Percentiles rank a stretch among this genome's conserved stretches.
Conservation (phyloP, 371 early-diverging fungal genomes). For the Mortierella sp. region DNA sequence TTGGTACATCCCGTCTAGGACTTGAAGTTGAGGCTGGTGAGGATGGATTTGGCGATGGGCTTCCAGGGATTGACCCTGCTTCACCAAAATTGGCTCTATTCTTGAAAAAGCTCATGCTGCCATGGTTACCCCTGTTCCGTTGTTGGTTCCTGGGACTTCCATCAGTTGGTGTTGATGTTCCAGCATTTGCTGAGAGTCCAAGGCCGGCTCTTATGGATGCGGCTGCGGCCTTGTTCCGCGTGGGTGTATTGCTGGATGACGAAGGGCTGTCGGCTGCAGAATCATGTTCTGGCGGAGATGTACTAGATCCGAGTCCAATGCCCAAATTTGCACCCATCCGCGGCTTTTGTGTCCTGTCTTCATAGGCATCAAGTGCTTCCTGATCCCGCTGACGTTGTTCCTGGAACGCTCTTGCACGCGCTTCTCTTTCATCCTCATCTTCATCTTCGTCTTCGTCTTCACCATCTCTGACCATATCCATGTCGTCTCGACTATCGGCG, state of each 20-base stretch:
- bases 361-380: slow-evolving; percentile 27
- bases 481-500: slow-evolving; percentile 3
- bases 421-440: slow-evolving; percentile 20
- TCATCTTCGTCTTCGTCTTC: slow-evolving; percentile 19
- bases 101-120: slow-evolving; percentile 35
- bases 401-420: slow-evolving; percentile 29
- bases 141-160: slow-evolving; percentile 9
- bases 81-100: slow-evolving; percentile 22
- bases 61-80: slow-evolving; percentile 9
- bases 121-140: slow-evolving; percentile 7
- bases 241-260: slow-evolving; percentile 5
- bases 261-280: neutral
- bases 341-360: slow-evolving; percentile 17
- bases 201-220: slow-evolving; percentile 32
- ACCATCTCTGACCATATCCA: slow-evolving; percentile 12
- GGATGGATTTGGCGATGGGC: slow-evolving; percentile 24
- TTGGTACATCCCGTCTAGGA: slow-evolving; percentile 20
- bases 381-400: slow-evolving; percentile 15
- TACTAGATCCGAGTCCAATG: slow-evolving; percentile 13
- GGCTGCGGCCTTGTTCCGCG: slow-evolving; percentile 27
- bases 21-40: slow-evolving; percentile 28
- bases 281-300: neutral
- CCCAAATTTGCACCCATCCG: slow-evolving; percentile 22
- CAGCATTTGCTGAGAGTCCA: slow-evolving; percentile 20
- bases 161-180: slow-evolving; percentile 1